Conservation (phyloP, 768 basidiomycete genomes). For the Coprinopsis strossmayeri region DNA sequence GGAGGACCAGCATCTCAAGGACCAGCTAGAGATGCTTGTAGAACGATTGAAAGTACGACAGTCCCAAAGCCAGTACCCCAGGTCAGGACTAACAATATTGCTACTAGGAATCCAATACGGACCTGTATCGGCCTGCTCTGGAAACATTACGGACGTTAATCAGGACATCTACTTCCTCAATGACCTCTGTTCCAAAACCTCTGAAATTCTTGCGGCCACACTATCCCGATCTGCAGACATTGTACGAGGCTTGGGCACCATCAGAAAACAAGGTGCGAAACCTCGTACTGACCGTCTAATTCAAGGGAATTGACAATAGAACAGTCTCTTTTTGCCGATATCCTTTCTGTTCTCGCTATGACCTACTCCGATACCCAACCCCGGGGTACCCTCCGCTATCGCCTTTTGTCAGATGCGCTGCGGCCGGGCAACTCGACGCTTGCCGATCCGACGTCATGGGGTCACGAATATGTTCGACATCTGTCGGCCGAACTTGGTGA, state of each 20-base stretch:
- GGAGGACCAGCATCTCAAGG: slow-evolving; percentile 89
- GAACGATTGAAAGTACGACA: slow-evolving; percentile 79
- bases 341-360: slow-evolving; percentile 97
- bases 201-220: slow-evolving; percentile 96
- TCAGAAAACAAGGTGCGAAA: slow-evolving; percentile 71
- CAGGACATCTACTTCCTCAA: slow-evolving; percentile 93
- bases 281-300: too few relatives aligned
- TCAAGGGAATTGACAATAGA: too few relatives aligned
- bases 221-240: slow-evolving; percentile 77
- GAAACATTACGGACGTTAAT: slow-evolving; percentile 93
- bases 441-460: slow-evolving; percentile 93
- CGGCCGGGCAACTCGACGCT: slow-evolving; percentile 60
- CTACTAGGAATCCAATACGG: slow-evolving; percentile 79
- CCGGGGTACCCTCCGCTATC: slow-evolving; percentile 91
- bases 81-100: slow-evolving; percentile 14
- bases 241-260: slow-evolving; percentile 76
- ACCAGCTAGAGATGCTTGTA: slow-evolving; percentile 94
- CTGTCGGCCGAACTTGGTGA: slow-evolving; percentile 94
- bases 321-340: slow-evolving; percentile 92
- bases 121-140: slow-evolving; percentile 82
- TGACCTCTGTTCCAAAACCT: slow-evolving; percentile 99
- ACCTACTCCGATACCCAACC: slow-evolving; percentile 98
- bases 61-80: neutral
- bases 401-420: slow-evolving; percentile 72
- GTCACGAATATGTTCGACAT: slow-evolving; percentile 97